Evolutionary conservation across 192 early-diverging fungal species (phyloP).

Genomic region (Podila verticillata): DNA sequence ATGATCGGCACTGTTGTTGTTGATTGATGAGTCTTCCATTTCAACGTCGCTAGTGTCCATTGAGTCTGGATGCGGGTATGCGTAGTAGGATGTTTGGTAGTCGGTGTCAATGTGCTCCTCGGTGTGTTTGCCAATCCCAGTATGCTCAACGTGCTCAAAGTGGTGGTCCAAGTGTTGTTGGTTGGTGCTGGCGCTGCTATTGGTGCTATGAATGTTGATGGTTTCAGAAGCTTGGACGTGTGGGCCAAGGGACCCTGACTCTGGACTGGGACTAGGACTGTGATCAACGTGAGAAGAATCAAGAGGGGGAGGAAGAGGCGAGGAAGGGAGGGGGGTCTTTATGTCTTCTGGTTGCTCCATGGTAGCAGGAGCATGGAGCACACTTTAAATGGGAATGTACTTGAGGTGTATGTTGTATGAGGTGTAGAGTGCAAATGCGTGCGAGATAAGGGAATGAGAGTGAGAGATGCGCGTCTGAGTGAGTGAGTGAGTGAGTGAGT

Average conservation of each 20-base stretch:
- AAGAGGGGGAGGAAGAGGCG: neutral
- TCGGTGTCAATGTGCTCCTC: neutral
- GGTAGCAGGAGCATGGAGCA: no score
- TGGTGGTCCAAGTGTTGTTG: no score
- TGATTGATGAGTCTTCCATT: conserved; percentile 6
- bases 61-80: neutral
- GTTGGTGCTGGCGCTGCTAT: no score
- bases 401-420: no score
- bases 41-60: conserved; percentile 2
- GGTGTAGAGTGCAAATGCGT: no score
- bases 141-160: neutral
- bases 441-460: no score
- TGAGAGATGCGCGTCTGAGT: neutral
- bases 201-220: no score
- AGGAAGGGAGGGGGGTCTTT: neutral
- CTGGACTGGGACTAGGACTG: neutral
- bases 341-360: no score
- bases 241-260: neutral
- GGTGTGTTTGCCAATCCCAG: neutral
- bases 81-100: neutral
- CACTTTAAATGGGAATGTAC: no score
- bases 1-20: neutral
- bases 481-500: no score
- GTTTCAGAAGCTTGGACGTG: no score
- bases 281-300: neutral